Evolutionary conservation across 768 basidiomycete genomes (phyloP).

Genomic region (Leucocoprinus sp.): DNA sequence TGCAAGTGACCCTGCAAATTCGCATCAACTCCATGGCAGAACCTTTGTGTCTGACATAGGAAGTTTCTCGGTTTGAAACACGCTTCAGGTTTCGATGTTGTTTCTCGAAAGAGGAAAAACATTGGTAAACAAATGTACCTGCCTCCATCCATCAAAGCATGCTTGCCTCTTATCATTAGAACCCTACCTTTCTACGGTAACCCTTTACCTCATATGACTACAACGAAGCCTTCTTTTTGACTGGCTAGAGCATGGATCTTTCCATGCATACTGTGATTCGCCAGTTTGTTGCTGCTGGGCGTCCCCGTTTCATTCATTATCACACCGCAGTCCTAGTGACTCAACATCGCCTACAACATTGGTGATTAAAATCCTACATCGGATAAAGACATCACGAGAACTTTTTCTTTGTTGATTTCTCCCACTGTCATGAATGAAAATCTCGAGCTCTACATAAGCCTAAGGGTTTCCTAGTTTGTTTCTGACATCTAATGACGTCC

Average conservation of each 20-base stretch:
- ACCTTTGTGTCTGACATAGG: background rate
- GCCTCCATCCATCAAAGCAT: background rate
- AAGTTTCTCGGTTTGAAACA: background rate
- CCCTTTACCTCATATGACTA: background rate
- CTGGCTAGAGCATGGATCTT: background rate
- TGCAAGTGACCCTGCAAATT: conserved; percentile 6
- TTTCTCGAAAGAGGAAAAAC: background rate
- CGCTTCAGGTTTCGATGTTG: background rate
- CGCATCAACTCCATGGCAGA: background rate
- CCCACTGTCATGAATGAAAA: background rate
- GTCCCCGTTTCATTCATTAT: conserved; percentile 1
- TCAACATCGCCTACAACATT: background rate
- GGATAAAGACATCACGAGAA: conserved; percentile 2
- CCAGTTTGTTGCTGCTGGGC: background rate
- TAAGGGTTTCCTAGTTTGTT: background rate
- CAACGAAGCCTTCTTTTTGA: background rate
- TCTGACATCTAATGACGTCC: conserved; percentile 4
- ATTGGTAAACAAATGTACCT: background rate
- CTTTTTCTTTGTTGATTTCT: background rate
- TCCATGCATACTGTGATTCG: background rate
- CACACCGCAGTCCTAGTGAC: background rate
- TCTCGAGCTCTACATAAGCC: conserved; percentile 5
- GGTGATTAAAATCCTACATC: conserved; percentile 1
- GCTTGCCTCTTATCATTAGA: background rate
- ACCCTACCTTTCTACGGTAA: background rate